Evolutionary conservation across 2,329 filamentous ascomycete genomes (phyloP), one percentile per base, ranked within the genome.

Genomic region (Aspergillus terreus): DNA sequence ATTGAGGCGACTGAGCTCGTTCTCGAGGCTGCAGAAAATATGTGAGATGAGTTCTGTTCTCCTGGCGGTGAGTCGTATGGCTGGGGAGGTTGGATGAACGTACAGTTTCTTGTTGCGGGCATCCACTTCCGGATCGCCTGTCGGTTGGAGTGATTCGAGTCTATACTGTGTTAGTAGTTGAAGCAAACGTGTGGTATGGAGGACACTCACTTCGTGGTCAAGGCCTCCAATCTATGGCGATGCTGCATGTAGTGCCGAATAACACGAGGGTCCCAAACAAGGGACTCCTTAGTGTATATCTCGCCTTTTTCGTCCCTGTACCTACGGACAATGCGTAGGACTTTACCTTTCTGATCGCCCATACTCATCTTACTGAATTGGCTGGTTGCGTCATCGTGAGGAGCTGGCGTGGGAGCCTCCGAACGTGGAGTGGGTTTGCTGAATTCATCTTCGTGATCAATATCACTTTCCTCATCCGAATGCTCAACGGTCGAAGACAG

Each of bases 191-290:
- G 35, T 9, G 17, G 25, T 6, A 23, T 42, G 6, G 12, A 23
- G 19, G 27, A 44, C 41, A 80, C 85, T 63, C 79, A 90, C 83
- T 88, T 87, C 72, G 87, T 86, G 56, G 83, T 82, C 57, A 88
- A 81, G 53, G 89, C 80, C 57, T 90, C 84, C 55, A 83, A 79
- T 58, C 86, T 83, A 53, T 86, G 83, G 58, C 88, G 85, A 57
- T 88, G 81, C 72, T 88, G 91, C 66, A 88, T 81, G 69, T 99
- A 99, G 69, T 92, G 87, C 54, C 87, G 84, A 70, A 96, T 95
- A 46, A 97, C 90, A 46, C 89, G 85, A 2, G 88, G 84, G 67
- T 97, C 91, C 59, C 86, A 85, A 27, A 95, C 79, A 32, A 83
- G 71, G 50, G 85, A 78, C 9, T 79, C 78, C 45, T 81, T 77